Percentiles rank a stretch among this genome's conserved stretches.
Evolutionary conservation across 2,329 filamentous ascomycete genomes (phyloP).

Genomic region (Colletotrichum lentis): DNA sequence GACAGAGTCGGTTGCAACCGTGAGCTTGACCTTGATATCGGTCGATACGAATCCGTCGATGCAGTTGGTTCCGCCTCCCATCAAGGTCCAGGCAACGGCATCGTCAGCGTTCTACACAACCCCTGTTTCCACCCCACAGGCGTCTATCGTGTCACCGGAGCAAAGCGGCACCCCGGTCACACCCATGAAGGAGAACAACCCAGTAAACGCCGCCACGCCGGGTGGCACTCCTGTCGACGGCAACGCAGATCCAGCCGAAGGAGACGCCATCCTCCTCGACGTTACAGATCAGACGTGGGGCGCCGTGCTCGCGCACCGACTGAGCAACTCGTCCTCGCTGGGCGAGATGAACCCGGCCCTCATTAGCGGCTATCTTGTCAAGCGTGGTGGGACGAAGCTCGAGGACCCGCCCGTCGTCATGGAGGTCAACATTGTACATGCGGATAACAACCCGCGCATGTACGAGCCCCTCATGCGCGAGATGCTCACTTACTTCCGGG

Average conservation of each 20-base stretch:
- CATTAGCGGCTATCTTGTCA: constrained; percentile 72
- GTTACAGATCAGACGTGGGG: constrained; percentile 80
- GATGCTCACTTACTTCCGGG: constrained; percentile 73
- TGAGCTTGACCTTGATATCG: constrained; percentile 67
- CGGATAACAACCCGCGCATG: constrained; percentile 60
- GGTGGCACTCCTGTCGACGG: constrained; percentile 54
- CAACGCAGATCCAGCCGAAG: constrained; percentile 56
- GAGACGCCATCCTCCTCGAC: constrained; percentile 75
- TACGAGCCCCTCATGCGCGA: constrained; percentile 75
- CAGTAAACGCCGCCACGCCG: constrained; percentile 56
- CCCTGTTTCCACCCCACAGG: constrained; percentile 73
- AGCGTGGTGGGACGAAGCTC: constrained; percentile 63
- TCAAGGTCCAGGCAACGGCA: constrained; percentile 57
- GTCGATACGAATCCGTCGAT: constrained; percentile 72
- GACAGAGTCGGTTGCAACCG: constrained; percentile 58
- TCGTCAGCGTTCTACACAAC: constrained; percentile 64
- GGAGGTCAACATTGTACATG: constrained; percentile 71
- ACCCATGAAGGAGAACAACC: constrained; percentile 51
- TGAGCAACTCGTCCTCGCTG: constrained; percentile 66
- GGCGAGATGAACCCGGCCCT: constrained; percentile 65
- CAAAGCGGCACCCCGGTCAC: constrained; percentile 62
- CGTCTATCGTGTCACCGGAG: constrained; percentile 66
- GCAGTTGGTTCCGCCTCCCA: constrained; percentile 65
- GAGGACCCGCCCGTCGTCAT: constrained; percentile 69
- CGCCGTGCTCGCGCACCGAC: constrained; percentile 71